Percentiles rank a stretch among this genome's conserved stretches.
phyloP scores from a whole-genome alignment of 768 basidiomycete genomes.

The Phylloporus scabripes region DNA sequence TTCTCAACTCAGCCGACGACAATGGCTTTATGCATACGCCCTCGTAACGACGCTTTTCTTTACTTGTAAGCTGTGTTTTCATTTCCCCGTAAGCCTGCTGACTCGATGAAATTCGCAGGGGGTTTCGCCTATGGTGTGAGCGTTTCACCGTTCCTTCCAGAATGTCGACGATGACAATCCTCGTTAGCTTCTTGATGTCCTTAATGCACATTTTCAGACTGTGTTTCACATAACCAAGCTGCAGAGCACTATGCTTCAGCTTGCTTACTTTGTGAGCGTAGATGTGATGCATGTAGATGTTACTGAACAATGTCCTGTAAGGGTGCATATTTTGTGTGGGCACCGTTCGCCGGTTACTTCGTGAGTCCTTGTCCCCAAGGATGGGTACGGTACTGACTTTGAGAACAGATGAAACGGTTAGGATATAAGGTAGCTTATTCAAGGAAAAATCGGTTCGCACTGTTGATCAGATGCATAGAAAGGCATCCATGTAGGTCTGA shows the following conservation, averaged over 20 bases:
- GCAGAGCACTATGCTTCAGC: conserved; percentile 68
- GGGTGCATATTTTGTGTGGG: conserved; percentile 60
- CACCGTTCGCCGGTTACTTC: conserved; percentile 53
- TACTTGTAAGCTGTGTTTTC: conserved; percentile 48
- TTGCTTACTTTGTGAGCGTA: conserved; percentile 57
- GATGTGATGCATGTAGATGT: not conserved
- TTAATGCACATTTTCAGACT: conserved; percentile 68
- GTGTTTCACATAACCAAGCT: conserved; percentile 64
- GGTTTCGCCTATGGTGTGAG: conserved; percentile 64
- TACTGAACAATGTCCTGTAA: conserved; percentile 8
- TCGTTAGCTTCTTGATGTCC: conserved; percentile 55
- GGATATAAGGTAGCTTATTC: conserved; percentile 56
- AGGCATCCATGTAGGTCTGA: conserved; percentile 59
- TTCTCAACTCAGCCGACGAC: conserved; percentile 39
- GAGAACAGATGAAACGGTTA: conserved; percentile 46
- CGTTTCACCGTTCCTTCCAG: not conserved
- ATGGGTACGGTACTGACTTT: conserved; percentile 1
- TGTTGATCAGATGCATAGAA: conserved; percentile 28
- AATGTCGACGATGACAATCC: conserved; percentile 14
- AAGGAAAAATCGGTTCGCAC: not conserved
- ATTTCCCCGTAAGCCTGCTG: not conserved
- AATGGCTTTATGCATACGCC: conserved; percentile 55
- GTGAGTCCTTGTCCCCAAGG: conserved; percentile 33
- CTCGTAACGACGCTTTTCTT: conserved; percentile 75
- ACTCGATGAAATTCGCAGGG: conserved; percentile 33